Percentiles rank a stretch among this genome's conserved stretches.
These are phyloP conservation scores for Vachellia pachyceras DNA, from an alignment of 306 rosid species.

Conservation along the genomic window DNA sequence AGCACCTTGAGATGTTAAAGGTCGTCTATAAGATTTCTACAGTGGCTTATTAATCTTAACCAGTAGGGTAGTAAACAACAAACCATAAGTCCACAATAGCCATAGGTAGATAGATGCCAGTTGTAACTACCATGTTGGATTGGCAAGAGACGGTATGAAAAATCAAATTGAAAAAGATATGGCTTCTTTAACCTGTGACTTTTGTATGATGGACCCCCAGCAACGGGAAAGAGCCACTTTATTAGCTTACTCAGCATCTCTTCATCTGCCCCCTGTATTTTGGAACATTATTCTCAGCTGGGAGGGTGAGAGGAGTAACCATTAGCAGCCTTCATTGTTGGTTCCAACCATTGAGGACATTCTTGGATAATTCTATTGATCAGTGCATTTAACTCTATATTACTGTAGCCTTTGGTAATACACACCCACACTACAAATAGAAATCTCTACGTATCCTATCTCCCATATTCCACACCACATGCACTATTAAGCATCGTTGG, in stretches of 20 bases:
- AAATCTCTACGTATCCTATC: no score
- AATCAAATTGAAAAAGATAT: background rate
- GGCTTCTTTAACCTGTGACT: slow-evolving; percentile 10
- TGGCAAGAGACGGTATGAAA: background rate
- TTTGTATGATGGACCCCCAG: background rate
- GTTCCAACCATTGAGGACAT: no score
- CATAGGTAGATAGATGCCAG: background rate
- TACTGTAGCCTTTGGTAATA: background rate
- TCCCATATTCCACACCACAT: background rate
- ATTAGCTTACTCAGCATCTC: slow-evolving; percentile 6
- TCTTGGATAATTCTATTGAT: background rate
- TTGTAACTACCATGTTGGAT: background rate
- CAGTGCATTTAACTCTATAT: background rate
- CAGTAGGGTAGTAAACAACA: background rate
- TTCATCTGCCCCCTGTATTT: background rate
- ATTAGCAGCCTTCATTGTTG: no score
- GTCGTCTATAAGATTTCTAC: background rate
- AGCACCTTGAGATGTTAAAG: slow-evolving; percentile 4
- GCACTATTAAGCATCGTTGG: background rate
- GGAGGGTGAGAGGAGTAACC: background rate
- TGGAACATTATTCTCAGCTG: background rate
- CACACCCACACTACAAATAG: no score
- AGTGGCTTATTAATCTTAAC: slow-evolving; percentile 6
- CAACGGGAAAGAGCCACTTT: background rate
- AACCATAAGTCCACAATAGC: background rate